Conservation (phyloP, 331 rosid species). For the Ulmus americana region DNA sequence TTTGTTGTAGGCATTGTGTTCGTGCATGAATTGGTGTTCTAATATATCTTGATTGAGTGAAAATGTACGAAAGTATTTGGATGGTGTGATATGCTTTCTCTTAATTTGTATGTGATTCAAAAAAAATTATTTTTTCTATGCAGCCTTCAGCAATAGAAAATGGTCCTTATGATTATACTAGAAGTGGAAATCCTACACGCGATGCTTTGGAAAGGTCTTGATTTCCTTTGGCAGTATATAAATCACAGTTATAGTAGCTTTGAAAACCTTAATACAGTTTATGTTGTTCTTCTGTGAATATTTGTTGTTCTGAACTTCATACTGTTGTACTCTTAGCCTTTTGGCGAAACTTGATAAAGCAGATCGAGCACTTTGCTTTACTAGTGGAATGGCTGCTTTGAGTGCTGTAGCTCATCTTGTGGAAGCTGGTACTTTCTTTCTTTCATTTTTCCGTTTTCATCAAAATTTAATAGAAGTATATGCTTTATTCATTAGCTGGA, state of each 20-base stretch:
- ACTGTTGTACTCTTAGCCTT: slow-evolving; percentile 43
- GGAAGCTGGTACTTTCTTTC: slow-evolving; percentile 45
- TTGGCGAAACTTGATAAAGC: slow-evolving; percentile 87
- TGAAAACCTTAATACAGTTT: slow-evolving; percentile 6
- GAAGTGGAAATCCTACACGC: slow-evolving; percentile 93
- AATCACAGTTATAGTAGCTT: slow-evolving; percentile 3
- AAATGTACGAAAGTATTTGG: neutral
- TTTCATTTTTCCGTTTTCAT: slow-evolving; percentile 9
- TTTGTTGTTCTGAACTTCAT: slow-evolving; percentile 17
- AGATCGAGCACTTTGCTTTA: slow-evolving; percentile 89
- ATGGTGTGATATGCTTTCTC: too few species aligned
- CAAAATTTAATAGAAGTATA: too few species aligned
- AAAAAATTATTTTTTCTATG: slow-evolving; percentile 12
- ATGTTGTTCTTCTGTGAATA: slow-evolving; percentile 9
- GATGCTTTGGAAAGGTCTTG: slow-evolving; percentile 76
- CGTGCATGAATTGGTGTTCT: too few species aligned
- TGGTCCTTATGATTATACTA: slow-evolving; percentile 86
- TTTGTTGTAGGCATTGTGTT: too few species aligned
- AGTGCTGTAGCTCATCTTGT: slow-evolving; percentile 72
- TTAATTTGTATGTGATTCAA: neutral
- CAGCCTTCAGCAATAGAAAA: slow-evolving; percentile 86
- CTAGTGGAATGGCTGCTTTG: slow-evolving; percentile 96
- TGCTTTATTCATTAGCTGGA: neutral
- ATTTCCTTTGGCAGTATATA: slow-evolving; percentile 10
- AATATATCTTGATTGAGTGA: neutral